Evolutionary conservation across 768 basidiomycete genomes (phyloP).

Genomic region (Candolleomyces efflorescens): DNA sequence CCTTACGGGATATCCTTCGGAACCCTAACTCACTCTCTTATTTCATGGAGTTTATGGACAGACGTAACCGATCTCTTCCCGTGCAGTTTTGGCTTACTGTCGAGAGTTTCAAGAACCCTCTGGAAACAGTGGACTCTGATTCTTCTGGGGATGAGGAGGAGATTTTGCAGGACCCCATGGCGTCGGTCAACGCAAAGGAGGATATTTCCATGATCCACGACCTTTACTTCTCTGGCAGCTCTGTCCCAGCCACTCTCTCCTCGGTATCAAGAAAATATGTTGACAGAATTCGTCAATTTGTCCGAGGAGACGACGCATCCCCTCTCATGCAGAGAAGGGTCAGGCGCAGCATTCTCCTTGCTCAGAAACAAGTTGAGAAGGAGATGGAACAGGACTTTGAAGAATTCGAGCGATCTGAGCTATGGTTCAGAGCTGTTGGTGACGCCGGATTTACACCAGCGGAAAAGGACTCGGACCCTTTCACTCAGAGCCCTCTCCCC

Average conservation of each 20-base stretch:
- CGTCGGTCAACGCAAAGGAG: slow-evolving; percentile 65
- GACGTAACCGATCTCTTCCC: slow-evolving; percentile 74
- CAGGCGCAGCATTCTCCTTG: slow-evolving; percentile 73
- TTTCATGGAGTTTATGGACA: slow-evolving; percentile 98
- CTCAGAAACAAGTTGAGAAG: slow-evolving; percentile 81
- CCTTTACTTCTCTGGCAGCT: slow-evolving; percentile 70
- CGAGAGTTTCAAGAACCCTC: slow-evolving; percentile 95
- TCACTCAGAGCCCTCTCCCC: slow-evolving; percentile 9
- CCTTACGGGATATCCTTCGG: slow-evolving; percentile 74
- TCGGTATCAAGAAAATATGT: slow-evolving; percentile 69
- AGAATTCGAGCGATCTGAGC: slow-evolving; percentile 80
- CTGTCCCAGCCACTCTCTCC: slow-evolving; percentile 53
- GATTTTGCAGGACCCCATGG: slow-evolving; percentile 47
- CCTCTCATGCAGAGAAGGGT: slow-evolving; percentile 49
- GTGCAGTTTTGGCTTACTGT: slow-evolving; percentile 98
- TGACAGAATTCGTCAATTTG: slow-evolving; percentile 65
- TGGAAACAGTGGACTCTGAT: slow-evolving; percentile 78
- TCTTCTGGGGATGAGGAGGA: slow-evolving; percentile 60
- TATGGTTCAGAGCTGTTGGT: slow-evolving; percentile 87
- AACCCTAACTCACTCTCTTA: slow-evolving; percentile 91
- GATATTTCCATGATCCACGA: slow-evolving; percentile 90
- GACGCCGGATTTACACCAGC: slow-evolving; percentile 48
- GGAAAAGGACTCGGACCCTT: slow-evolving; percentile 20
- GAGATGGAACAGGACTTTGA: slow-evolving; percentile 93
- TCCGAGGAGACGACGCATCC: slow-evolving; percentile 43